Evolutionary conservation across 768 basidiomycete genomes (phyloP).

Genomic region (Tulasnella calospora): DNA sequence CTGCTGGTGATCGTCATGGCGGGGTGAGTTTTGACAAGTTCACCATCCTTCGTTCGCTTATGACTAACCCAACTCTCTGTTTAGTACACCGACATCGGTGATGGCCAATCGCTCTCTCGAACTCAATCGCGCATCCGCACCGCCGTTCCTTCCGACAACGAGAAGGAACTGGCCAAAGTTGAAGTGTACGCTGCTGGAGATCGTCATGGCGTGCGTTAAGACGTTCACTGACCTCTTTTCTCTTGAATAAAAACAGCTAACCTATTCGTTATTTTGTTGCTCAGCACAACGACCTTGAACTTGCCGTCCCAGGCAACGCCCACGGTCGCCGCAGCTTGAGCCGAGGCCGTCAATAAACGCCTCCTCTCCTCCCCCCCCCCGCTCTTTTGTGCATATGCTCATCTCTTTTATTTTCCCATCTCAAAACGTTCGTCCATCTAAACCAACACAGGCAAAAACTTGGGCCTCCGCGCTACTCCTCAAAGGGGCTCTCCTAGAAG

Average conservation of each 20-base stretch:
- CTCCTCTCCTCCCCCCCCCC: background rate
- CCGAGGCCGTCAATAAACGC: background rate
- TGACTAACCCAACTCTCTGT: background rate
- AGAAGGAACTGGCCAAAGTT: background rate
- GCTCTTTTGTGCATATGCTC: background rate
- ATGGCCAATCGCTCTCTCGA: background rate
- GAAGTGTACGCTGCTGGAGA: conserved; percentile 9
- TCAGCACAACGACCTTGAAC: background rate
- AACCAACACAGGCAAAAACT: background rate
- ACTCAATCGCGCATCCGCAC: background rate
- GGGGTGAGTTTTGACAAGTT: background rate
- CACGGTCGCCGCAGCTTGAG: background rate
- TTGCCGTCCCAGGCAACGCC: no score
- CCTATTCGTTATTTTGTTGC: background rate
- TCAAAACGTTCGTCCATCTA: background rate
- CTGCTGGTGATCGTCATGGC: conserved; percentile 28
- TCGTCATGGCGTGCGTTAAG: background rate
- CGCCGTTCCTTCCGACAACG: background rate
- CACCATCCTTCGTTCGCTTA: background rate
- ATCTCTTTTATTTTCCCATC: background rate
- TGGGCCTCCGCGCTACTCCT: background rate
- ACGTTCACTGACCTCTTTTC: background rate
- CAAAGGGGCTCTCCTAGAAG: background rate
- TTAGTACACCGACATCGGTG: conserved; percentile 12
- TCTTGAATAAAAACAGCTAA: background rate